Evolutionary conservation across 495 filamentous ascomycete genomes (phyloP).

Genomic region (Jackrogersella multiformis): DNA sequence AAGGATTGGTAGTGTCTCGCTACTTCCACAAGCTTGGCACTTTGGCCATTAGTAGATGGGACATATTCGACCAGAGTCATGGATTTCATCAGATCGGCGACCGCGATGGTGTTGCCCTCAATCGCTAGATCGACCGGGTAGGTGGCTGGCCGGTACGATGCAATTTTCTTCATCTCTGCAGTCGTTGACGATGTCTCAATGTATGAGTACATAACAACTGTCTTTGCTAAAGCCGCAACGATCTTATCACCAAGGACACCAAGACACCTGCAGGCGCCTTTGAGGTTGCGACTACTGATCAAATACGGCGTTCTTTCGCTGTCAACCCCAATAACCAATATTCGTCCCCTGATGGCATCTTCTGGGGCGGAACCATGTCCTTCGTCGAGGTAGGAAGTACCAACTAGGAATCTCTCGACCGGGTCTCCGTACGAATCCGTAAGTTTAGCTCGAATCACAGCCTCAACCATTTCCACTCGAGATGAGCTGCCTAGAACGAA

Average conservation of each 20-base stretch:
- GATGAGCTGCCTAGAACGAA: slow-evolving; percentile 60
- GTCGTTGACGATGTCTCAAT: slow-evolving; percentile 57
- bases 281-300: slow-evolving; percentile 69
- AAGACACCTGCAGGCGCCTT: slow-evolving; percentile 80
- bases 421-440: slow-evolving; percentile 66
- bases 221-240: slow-evolving; percentile 86
- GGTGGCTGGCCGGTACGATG: slow-evolving; percentile 81
- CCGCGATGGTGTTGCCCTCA: slow-evolving; percentile 73
- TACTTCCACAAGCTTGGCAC: slow-evolving; percentile 70
- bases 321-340: slow-evolving; percentile 85
- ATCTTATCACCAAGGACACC: slow-evolving; percentile 79
- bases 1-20: slow-evolving; percentile 81
- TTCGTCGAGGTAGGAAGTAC: slow-evolving; percentile 80
- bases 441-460: slow-evolving; percentile 82
- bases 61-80: slow-evolving; percentile 77
- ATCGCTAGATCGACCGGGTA: slow-evolving; percentile 86
- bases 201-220: slow-evolving; percentile 73
- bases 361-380: slow-evolving; percentile 43
- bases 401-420: slow-evolving; percentile 86
- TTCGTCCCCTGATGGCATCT: slow-evolving; percentile 72
- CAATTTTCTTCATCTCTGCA: slow-evolving; percentile 68
- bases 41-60: slow-evolving; percentile 52
- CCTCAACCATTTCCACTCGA: slow-evolving; percentile 81
- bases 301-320: slow-evolving; percentile 73
- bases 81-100: slow-evolving; percentile 95